phyloP scores from a whole-genome alignment of 2,329 filamentous ascomycete genomes.

The Phyllachora maydis region DNA sequence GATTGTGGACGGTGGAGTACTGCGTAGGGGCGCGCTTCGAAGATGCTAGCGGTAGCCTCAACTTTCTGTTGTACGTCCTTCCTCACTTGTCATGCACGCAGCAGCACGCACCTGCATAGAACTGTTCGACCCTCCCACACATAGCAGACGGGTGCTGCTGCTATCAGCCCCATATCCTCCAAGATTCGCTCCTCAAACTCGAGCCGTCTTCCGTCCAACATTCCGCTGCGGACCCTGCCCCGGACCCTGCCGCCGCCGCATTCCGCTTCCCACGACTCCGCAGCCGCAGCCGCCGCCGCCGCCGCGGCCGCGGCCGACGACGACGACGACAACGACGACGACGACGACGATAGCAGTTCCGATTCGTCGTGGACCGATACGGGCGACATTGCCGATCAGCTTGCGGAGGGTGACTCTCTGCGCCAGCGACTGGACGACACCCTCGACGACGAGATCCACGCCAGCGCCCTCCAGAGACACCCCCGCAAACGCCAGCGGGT shows the following conservation, averaged over 20 bases:
- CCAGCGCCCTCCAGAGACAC: slow-evolving; percentile 23
- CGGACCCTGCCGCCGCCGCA: slow-evolving; percentile 19
- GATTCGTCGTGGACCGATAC: slow-evolving; percentile 78
- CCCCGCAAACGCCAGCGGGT: slow-evolving; percentile 17
- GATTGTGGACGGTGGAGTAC: too few species aligned
- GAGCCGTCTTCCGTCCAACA: slow-evolving; percentile 58
- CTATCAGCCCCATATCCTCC: slow-evolving; percentile 55
- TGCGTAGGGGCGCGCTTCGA: too few species aligned
- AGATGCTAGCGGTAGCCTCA: too few species aligned
- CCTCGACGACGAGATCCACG: slow-evolving; percentile 40
- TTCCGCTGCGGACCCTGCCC: slow-evolving; percentile 63
- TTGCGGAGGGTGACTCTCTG: slow-evolving; percentile 66
- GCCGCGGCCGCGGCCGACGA: too few species aligned
- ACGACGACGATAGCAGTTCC: slow-evolving; percentile 44
- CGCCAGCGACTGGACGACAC: slow-evolving; percentile 46
- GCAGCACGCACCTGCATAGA: too few species aligned
- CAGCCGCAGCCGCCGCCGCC: too few species aligned
- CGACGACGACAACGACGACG: slow-evolving; percentile 34
- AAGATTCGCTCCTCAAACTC: slow-evolving; percentile 64
- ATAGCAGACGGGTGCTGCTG: slow-evolving; percentile 49
- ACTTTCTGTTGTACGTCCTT: too few species aligned
- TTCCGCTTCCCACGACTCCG: slow-evolving; percentile 24
- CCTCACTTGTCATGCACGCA: too few species aligned
- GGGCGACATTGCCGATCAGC: slow-evolving; percentile 83
- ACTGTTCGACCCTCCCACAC: slow-evolving; percentile 6